A percentile compares a stretch with the other conserved stretches of the same genome.
phyloP scores from a whole-genome alignment of 371 early-diverging fungal species.

The Mucor circinelloides region DNA sequence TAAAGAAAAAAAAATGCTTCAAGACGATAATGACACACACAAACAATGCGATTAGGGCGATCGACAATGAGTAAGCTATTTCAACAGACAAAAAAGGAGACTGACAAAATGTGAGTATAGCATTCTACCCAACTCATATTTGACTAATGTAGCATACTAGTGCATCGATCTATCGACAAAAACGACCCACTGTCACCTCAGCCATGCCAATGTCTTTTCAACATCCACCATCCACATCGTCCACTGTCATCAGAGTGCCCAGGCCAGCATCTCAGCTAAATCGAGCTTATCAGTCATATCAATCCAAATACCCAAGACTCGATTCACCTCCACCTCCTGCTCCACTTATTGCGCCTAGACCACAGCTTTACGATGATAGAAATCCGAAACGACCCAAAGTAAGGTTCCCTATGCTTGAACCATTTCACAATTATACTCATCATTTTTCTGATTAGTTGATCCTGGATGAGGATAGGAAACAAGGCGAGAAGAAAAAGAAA shows the following conservation, averaged over 20 bases:
- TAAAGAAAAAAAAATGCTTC: background rate
- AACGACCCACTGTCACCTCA: background rate
- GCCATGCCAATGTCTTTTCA: background rate
- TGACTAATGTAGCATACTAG: too few species aligned
- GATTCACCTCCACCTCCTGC: background rate
- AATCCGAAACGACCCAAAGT: background rate
- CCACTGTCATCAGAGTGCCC: constrained; percentile 12
- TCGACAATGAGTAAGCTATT: constrained; percentile 36
- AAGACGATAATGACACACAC: background rate
- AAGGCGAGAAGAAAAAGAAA: constrained; percentile 13
- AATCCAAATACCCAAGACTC: constrained; percentile 7
- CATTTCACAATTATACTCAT: too few species aligned
- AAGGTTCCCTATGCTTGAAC: too few species aligned
- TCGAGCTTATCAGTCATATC: constrained; percentile 13
- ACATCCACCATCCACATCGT: background rate
- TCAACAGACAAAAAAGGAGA: constrained; percentile 37
- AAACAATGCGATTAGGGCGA: constrained; percentile 20
- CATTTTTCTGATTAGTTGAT: background rate
- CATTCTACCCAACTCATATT: too few species aligned
- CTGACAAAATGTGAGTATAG: constrained; percentile 35
- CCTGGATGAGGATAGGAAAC: background rate
- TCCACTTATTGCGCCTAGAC: background rate
- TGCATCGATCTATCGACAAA: constrained; percentile 30
- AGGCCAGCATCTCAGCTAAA: constrained; percentile 16
- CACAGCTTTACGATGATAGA: background rate